These are phyloP conservation scores for Hanseniaspora thailandica DNA, from an alignment of 805 yeast species.

Conservation along the genomic window DNA sequence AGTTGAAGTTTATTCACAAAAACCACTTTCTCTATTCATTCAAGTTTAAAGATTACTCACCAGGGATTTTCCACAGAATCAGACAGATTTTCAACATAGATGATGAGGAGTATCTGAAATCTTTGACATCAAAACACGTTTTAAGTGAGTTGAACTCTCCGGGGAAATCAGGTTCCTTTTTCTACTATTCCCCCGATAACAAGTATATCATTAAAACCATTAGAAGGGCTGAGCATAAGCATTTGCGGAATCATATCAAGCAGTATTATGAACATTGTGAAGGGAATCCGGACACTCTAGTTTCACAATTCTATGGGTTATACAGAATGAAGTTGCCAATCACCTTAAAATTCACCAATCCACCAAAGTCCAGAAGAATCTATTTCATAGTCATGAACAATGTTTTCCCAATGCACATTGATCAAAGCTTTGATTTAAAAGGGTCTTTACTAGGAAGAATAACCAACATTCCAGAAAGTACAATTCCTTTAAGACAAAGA, in stretches of 20 bases:
- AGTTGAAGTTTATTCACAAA: conserved; percentile 72
- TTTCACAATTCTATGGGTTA: conserved; percentile 92
- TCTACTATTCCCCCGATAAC: conserved; percentile 88
- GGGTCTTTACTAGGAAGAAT: conserved; percentile 81
- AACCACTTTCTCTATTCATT: conserved; percentile 92
- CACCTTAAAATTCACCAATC: conserved; percentile 25
- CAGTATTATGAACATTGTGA: conserved; percentile 73
- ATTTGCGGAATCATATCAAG: conserved; percentile 57
- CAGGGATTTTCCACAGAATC: conserved; percentile 82
- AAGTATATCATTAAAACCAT: conserved; percentile 91
- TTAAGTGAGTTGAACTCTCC: conserved; percentile 88
- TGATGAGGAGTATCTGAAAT: conserved; percentile 88
- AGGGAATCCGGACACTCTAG: conserved; percentile 71
- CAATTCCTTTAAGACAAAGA: conserved; percentile 9
- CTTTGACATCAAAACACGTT: conserved; percentile 85
- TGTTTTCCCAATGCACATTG: conserved; percentile 84
- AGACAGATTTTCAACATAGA: conserved; percentile 73
- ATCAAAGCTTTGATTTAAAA: conserved; percentile 75
- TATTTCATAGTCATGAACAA: conserved; percentile 96
- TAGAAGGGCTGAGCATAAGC: conserved; percentile 83
- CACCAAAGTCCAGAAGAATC: conserved; percentile 49
- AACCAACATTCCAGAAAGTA: conserved; percentile 30
- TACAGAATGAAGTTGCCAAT: conserved; percentile 87
- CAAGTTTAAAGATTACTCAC: conserved; percentile 92
- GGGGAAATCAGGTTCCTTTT: conserved; percentile 93